Percentiles rank a stretch among this genome's conserved stretches.
These are phyloP conservation scores for Ceratorhiza oryzae-sativae DNA, from an alignment of 1,284 basidiomycete genomes.

Conservation along the genomic window DNA sequence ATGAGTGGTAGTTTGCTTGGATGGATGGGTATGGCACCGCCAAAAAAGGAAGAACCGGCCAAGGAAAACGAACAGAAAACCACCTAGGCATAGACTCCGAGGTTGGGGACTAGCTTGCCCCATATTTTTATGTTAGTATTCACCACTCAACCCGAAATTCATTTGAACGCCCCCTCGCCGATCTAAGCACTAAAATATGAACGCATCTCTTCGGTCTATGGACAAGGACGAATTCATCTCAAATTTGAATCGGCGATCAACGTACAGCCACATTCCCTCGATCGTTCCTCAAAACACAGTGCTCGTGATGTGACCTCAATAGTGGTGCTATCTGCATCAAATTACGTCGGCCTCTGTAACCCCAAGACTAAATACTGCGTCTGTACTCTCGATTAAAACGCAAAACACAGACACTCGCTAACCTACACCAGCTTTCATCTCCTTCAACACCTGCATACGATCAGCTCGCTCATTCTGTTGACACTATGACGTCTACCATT, in stretches of 20 bases:
- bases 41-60: conserved; percentile 18
- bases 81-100: not conserved
- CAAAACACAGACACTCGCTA: no score
- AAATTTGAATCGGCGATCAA: not conserved
- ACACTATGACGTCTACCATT: not conserved
- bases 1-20: conserved; percentile 60
- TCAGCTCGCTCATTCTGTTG: not conserved
- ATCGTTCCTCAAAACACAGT: not conserved
- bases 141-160: conserved; percentile 17
- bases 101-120: not conserved
- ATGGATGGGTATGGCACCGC: conserved; percentile 36
- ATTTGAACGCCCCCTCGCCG: no score
- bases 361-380: not conserved
- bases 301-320: not conserved
- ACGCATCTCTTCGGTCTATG: no score
- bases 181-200: no score
- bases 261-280: conserved; percentile 5
- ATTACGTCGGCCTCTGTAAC: not conserved
- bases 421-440: not conserved
- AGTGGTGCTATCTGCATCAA: not conserved
- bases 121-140: conserved; percentile 36
- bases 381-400: not conserved
- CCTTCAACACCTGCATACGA: not conserved
- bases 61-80: conserved; percentile 16
- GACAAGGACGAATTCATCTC: not conserved